Percentiles rank a stretch among this genome's conserved stretches.
phyloP scores from a whole-genome alignment of 2,329 filamentous ascomycete species.

The Paraphaeosphaeria sporulosa region DNA sequence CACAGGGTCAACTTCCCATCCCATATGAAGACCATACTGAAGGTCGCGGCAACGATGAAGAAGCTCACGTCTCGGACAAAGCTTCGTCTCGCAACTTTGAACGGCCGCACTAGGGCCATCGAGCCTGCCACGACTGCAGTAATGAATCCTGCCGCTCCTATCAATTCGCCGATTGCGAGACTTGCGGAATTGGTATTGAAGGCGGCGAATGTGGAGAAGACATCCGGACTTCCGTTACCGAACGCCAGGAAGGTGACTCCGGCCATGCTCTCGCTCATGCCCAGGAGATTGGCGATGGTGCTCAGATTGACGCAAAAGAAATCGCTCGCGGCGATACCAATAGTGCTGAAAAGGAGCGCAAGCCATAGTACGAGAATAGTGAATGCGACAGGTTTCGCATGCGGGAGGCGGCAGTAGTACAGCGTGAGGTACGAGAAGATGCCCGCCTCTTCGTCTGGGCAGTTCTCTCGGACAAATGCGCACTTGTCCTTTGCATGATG shows the following conservation, averaged over 20 bases:
- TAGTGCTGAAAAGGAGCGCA: slow-evolving; percentile 89
- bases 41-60: slow-evolving; percentile 85
- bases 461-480: slow-evolving; percentile 82
- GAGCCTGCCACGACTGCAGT: slow-evolving; percentile 94
- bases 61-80: slow-evolving; percentile 93
- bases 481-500: slow-evolving; percentile 81
- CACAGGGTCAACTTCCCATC: slow-evolving; percentile 85
- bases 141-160: slow-evolving; percentile 95
- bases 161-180: slow-evolving; percentile 91
- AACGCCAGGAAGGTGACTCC: slow-evolving; percentile 97
- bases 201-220: slow-evolving; percentile 97
- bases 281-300: slow-evolving; percentile 86
- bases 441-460: slow-evolving; percentile 87
- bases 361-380: slow-evolving; percentile 81
- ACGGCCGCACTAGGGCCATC: slow-evolving; percentile 96
- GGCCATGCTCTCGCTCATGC: slow-evolving; percentile 93
- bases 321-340: slow-evolving; percentile 96
- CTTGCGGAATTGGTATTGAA: slow-evolving; percentile 98
- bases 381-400: slow-evolving; percentile 80
- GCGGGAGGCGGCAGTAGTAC: slow-evolving; percentile 83
- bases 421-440: slow-evolving; percentile 86
- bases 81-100: slow-evolving; percentile 86
- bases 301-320: slow-evolving; percentile 98
- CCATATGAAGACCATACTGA: slow-evolving; percentile 85
- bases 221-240: slow-evolving; percentile 96